A percentile compares a stretch with the other conserved stretches of the same genome.
phyloP scores from a whole-genome alignment of 2,329 filamentous ascomycete species.

The Uncinocarpus reesii region DNA sequence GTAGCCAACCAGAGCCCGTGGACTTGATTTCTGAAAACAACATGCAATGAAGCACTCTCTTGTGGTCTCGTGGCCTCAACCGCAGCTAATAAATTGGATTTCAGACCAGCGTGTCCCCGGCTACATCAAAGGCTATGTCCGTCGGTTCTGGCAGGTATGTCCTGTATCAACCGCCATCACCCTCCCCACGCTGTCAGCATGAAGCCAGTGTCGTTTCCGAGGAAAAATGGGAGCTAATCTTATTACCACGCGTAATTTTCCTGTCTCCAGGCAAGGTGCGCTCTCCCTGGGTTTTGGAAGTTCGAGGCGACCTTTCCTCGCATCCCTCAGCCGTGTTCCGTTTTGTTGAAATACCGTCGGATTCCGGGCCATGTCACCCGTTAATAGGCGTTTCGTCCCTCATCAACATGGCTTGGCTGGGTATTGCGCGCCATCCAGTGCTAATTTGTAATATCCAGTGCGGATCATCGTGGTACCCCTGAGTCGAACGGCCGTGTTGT shows the following conservation, averaged over 20 bases:
- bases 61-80: neutral
- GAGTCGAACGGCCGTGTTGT: conserved; percentile 81
- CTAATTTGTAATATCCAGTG: conserved; percentile 42
- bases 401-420: conserved; percentile 4
- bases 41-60: neutral
- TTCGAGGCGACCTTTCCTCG: neutral
- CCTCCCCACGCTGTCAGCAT: neutral
- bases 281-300: neutral
- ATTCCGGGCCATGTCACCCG: neutral
- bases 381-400: neutral
- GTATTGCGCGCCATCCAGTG: neutral
- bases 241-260: conserved; percentile 8
- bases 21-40: neutral
- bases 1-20: conserved; percentile 1
- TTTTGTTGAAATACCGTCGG: conserved; percentile 1
- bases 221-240: conserved; percentile 1
- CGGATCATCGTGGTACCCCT: conserved; percentile 90
- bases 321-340: neutral
- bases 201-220: conserved; percentile 2
- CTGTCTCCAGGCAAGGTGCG: conserved; percentile 19
- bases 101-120: conserved; percentile 75
- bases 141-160: conserved; percentile 93
- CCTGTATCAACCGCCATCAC: neutral
- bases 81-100: conserved; percentile 2
- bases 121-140: conserved; percentile 86